phyloP scores from a whole-genome alignment of 2,329 filamentous ascomycete genomes.

The Trichothecium roseum region DNA sequence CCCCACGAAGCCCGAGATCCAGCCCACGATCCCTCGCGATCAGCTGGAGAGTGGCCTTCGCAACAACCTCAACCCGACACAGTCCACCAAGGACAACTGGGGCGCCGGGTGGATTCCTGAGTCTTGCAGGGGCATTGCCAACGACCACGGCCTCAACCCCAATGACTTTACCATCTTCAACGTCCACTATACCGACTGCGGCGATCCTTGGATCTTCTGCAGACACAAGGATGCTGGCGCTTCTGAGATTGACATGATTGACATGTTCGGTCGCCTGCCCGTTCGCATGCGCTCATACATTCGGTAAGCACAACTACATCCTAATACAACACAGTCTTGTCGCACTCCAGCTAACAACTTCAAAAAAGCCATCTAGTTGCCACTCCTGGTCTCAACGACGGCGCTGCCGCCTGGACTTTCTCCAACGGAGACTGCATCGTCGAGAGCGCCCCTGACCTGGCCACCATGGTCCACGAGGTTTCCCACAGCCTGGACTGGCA shows the following conservation, averaged over 20 bases:
- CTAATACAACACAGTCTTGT: too few species aligned
- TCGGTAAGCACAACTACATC: too few species aligned
- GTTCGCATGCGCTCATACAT: constrained; percentile 16
- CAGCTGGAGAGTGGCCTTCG: too few species aligned
- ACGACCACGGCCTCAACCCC: constrained; percentile 7
- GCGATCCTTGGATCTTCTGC: constrained; percentile 18
- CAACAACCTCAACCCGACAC: too few species aligned
- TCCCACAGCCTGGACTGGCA: constrained; percentile 11
- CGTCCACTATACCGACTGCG: constrained; percentile 16
- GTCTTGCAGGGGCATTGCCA: constrained; percentile 13
- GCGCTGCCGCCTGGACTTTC: too few species aligned
- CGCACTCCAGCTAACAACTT: too few species aligned
- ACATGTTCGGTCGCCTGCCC: constrained; percentile 17
- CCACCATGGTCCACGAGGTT: constrained; percentile 10
- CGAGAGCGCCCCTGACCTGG: constrained; percentile 6
- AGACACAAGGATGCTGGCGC: constrained; percentile 14
- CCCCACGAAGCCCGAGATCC: too few species aligned
- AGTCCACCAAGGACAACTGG: too few species aligned
- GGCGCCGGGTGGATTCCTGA: constrained; percentile 10
- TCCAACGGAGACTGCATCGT: too few species aligned
- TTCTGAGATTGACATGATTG: constrained; percentile 13
- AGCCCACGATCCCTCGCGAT: too few species aligned
- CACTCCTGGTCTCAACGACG: too few species aligned
- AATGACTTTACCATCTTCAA: constrained; percentile 14
- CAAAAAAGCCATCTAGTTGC: too few species aligned